Conservation (phyloP, 768 basidiomycete species). For the Leccinum uliginosum region DNA sequence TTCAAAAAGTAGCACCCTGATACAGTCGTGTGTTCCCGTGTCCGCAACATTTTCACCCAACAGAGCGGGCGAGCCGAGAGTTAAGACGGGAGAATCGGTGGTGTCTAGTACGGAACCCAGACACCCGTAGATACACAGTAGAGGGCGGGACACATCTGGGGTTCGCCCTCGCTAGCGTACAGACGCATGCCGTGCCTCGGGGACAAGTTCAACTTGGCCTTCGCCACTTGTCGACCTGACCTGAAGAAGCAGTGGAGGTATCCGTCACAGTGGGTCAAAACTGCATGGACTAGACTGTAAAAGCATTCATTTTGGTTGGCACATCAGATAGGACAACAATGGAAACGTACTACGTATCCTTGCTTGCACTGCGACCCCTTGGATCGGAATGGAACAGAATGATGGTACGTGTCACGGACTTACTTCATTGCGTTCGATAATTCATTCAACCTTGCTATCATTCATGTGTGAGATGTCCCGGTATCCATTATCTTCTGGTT, state of each 20-base stretch:
- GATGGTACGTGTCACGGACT: too few species aligned
- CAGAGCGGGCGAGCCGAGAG: not conserved
- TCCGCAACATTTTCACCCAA: not conserved
- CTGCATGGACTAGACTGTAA: not conserved
- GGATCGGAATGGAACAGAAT: too few species aligned
- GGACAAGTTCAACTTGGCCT: too few species aligned
- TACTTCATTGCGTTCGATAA: too few species aligned
- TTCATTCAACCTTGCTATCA: too few species aligned
- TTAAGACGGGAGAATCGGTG: not conserved
- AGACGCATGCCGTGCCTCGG: too few species aligned
- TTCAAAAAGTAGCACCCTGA: conserved; percentile 7
- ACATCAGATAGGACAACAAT: not conserved
- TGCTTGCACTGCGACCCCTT: too few species aligned
- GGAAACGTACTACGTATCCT: too few species aligned
- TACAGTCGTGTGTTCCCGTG: not conserved
- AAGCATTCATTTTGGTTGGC: not conserved
- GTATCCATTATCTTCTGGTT: too few species aligned
- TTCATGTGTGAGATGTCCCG: too few species aligned
- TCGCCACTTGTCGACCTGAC: too few species aligned
- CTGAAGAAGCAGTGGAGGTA: not conserved
- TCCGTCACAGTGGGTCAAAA: not conserved
- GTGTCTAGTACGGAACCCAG: not conserved
- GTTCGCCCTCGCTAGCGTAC: too few species aligned
- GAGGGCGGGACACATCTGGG: not conserved
- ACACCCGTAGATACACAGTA: not conserved